Evolutionary conservation across 129 eudicot species (phyloP), one percentile per base, ranked within the genome.

Genomic region (Flaveria brownii): DNA sequence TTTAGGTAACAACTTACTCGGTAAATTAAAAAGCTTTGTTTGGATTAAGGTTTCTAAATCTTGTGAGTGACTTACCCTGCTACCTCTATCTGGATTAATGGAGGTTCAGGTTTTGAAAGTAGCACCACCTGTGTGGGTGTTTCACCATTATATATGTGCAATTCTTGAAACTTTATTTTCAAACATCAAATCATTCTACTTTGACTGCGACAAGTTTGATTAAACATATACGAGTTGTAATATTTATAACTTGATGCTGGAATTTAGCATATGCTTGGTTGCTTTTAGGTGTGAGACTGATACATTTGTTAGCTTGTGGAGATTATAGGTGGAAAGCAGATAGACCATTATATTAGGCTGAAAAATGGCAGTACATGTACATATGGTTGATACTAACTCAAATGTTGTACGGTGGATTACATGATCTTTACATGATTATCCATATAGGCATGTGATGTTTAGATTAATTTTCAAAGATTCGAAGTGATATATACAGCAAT

Each of bases 231-330:
- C 16, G 39, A 20, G 50, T 17, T 18, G 3, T n/a, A 30, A 28
- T 45, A 6, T 28, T 2, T 47, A 22, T 76, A 15, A 20, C 66
- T 18, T 65, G n/a, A 65, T 67, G 15, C n/a, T 28, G 54, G 50
- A 76, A 18, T 41, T 14, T 20, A 1, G 50, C 36, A 50, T 66
- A 17, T 28, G 65, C 26, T 14, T 52, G 17, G 54, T 66, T 30
- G 45, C 26, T 15, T 75, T 45, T 23, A 30, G 77, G 59, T 59
- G 45, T 43, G 59, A 74, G 69, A 74, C 36, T 43, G 78, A 22
- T 45, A 57, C 0, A 23, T 1, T 17, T 20, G 77, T 60, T 43
- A n/a, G 43, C 23, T 60, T 41, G 1, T 60, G 45, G 70, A 42
- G 60, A 2, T 54, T 41, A 43, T 18, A 39, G 59, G 66, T 42